Base-by-base conservation (phyloP, 1,139 yeast species). In the Scheffersomyces insectosa region DNA sequence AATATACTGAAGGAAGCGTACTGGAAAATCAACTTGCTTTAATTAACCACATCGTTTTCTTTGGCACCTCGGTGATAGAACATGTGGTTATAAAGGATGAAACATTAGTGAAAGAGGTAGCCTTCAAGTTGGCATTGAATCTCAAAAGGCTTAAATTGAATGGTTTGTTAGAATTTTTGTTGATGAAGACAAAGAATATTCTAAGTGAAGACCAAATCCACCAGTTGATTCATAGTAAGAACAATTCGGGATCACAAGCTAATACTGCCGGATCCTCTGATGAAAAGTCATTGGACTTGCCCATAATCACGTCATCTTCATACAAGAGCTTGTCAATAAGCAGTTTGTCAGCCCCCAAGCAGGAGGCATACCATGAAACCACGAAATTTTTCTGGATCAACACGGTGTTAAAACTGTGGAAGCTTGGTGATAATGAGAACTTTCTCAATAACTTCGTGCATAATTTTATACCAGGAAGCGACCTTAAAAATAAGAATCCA, bases 351-450 rank as follows among this genome's bases (percentile, higher is more conserved):
- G 23, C 47, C 10, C 37, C 38, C 2, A 39, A 38, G 5, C 40
- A 42, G 20, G 32, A 38, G 8, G 42, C 42, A 5, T 43, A 39
- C 15, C 35, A 38, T 15, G 46, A 29, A 15, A 31, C 23, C n/a
- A 28, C 13, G 14, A 63, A 60, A 37, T 65, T 60, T 39, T 54
- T 64, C 34, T 70, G 70, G 70, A 54, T 69, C 39, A 56, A 62
- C 42, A 42, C 52, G 9, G 49, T 56, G 16, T 65, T 70, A 55
- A 57, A 49, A 40, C 52, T 46, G 5, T 69, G 68, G 66, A 49
- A 49, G 16, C 53, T 64, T 32, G 49, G 50, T 10, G 42, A 51
- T 33, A 56, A 54, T 41, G 57, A 53, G 7, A 37, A 20, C 8
- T 40, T 53, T 13, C 39, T 51, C 27, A 34, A 44, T 11, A 40